phyloP scores from a whole-genome alignment of 306 rosid genomes.

The Pyrus communis region DNA sequence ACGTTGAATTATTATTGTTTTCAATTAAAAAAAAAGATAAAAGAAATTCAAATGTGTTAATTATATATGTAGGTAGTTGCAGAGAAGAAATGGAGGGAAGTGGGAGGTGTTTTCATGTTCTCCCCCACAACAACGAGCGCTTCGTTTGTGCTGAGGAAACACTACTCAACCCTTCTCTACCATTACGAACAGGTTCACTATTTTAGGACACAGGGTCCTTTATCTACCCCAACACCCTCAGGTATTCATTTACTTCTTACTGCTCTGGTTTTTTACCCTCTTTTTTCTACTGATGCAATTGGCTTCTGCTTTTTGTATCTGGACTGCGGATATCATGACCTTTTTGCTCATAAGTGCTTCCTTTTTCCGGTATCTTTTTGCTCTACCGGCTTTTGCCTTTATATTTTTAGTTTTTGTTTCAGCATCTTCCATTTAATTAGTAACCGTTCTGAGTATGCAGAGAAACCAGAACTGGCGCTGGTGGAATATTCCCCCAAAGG shows the following conservation, averaged over 20 bases:
- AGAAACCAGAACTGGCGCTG: conserved; percentile 61
- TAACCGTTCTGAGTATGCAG: conserved; percentile 24
- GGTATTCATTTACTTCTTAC: conserved; percentile 20
- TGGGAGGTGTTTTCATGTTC: conserved; percentile 69
- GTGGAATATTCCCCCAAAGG: conserved; percentile 58
- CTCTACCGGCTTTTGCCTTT: not conserved
- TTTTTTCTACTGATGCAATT: not conserved
- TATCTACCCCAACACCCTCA: conserved; percentile 30
- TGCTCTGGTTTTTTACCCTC: not conserved
- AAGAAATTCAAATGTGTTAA: not conserved
- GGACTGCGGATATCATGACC: too few relatives aligned
- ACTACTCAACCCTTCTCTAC: conserved; percentile 69
- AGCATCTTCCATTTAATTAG: conserved; percentile 32
- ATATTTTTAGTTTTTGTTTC: not conserved
- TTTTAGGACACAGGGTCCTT: conserved; percentile 58
- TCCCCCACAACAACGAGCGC: conserved; percentile 91
- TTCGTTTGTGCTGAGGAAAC: conserved; percentile 83
- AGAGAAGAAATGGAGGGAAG: conserved; percentile 99
- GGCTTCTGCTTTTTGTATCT: too few relatives aligned
- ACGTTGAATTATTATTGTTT: not conserved
- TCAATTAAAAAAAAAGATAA: not conserved
- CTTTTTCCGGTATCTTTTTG: not conserved
- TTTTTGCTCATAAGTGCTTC: not conserved
- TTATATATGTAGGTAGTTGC: conserved; percentile 58
- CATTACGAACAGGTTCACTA: conserved; percentile 87